phyloP scores from a whole-genome alignment of 345 rosid genomes.

The Lenwebbia sp. region DNA sequence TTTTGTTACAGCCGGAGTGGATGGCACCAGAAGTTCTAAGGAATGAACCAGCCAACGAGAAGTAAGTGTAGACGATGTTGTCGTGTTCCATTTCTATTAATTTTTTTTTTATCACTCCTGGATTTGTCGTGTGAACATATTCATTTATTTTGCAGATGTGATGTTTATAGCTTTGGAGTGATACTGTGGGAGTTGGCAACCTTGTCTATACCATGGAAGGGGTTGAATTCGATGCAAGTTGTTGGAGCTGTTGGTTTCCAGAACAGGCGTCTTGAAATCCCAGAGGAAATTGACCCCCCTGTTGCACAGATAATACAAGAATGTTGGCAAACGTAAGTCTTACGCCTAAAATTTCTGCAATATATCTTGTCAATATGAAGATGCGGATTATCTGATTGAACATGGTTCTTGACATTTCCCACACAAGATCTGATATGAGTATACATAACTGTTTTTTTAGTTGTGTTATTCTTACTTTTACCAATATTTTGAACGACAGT shows the following conservation, averaged over 20 bases:
- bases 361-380: neutral
- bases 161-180: conserved; percentile 96
- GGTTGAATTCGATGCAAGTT: conserved; percentile 97
- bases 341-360: conserved; percentile 15
- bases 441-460: neutral
- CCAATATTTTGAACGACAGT: neutral
- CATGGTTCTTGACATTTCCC: neutral
- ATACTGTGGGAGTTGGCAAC: conserved; percentile 94
- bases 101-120: neutral
- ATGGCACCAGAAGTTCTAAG: conserved; percentile 99
- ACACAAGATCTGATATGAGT: neutral
- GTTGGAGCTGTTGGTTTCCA: conserved; percentile 99
- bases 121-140: neutral
- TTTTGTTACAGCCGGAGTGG: conserved; percentile 86
- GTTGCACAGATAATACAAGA: conserved; percentile 72
- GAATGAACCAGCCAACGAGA: conserved; percentile 94
- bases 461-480: neutral
- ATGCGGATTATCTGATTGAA: neutral
- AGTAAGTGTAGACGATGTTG: conserved; percentile 35
- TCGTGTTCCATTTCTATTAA: neutral
- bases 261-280: conserved; percentile 78
- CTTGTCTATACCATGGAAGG: conserved; percentile 76
- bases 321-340: conserved; percentile 83
- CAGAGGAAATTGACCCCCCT: conserved; percentile 55
- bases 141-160: conserved; percentile 48